Conservation (phyloP, 176 grass and related monocot genomes). For the Zea mays region DNA sequence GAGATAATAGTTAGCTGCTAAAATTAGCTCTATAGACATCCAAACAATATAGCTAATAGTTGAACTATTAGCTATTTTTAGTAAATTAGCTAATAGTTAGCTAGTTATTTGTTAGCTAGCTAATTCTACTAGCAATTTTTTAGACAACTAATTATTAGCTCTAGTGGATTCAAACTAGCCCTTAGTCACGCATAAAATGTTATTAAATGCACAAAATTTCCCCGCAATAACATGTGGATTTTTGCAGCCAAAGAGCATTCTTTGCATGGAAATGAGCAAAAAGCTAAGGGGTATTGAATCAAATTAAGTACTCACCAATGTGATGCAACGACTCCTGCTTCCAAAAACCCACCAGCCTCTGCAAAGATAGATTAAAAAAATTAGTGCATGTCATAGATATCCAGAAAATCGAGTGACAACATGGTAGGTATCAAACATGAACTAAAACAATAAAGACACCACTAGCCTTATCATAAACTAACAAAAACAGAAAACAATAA, state of each 20-base stretch:
- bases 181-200: not conserved
- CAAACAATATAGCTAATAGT: no score
- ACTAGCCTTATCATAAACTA: constrained; percentile 13
- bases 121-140: no score
- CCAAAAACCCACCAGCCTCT: constrained; percentile 89
- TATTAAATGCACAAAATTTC: constrained; percentile 7
- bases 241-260: constrained; percentile 1
- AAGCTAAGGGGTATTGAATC: constrained; percentile 10
- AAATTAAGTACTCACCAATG: constrained; percentile 51
- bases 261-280: constrained; percentile 16
- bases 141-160: no score
- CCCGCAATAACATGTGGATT: constrained; percentile 1
- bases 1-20: no score
- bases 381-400: constrained; percentile 17
- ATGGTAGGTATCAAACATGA: not conserved
- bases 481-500: constrained; percentile 33
- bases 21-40: no score
- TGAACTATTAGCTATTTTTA: no score
- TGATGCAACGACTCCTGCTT: constrained; percentile 62
- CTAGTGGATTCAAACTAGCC: no score
- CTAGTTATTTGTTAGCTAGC: no score
- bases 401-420: not conserved
- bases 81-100: no score
- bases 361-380: constrained; percentile 36
- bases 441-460: constrained; percentile 6